phyloP scores from a whole-genome alignment of 768 basidiomycete species.

The Lactarius quietus region DNA sequence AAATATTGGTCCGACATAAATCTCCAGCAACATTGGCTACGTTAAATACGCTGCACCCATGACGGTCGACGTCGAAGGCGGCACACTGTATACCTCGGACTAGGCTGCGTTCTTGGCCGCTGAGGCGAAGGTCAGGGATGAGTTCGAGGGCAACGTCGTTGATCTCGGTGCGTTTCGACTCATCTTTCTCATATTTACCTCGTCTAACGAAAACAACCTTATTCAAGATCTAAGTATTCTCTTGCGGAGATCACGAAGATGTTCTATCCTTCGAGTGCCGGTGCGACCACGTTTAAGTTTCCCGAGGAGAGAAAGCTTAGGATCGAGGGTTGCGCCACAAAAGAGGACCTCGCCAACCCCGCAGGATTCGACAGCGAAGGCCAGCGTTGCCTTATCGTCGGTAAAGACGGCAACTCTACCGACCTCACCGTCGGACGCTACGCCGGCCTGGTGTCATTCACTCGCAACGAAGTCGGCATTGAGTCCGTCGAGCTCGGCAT shows the following conservation, averaged over 20 bases:
- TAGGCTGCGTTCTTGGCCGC: neutral
- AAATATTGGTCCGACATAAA: neutral
- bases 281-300: neutral
- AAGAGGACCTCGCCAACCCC: conserved; percentile 1
- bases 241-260: neutral
- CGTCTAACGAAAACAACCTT: conserved; percentile 1
- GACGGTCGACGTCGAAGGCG: conserved; percentile 2
- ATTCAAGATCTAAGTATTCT: conserved; percentile 7
- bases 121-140: conserved; percentile 1
- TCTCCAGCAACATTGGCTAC: conserved; percentile 1
- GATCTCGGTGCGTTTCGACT: conserved; percentile 5
- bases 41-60: conserved; percentile 2
- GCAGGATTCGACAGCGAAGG: neutral
- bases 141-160: conserved; percentile 6
- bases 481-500: conserved; percentile 3
- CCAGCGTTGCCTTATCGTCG: conserved; percentile 3
- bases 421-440: conserved; percentile 9
- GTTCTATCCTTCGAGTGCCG: neutral
- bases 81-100: conserved; percentile 3
- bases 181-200: conserved; percentile 1
- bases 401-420: neutral
- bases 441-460: neutral
- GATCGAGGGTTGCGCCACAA: too few species aligned
- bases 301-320: too few species aligned
- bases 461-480: neutral